These are phyloP conservation scores for Pseudomonodictys pantanalensis DNA, from an alignment of 495 filamentous ascomycete species.

Conservation along the genomic window DNA sequence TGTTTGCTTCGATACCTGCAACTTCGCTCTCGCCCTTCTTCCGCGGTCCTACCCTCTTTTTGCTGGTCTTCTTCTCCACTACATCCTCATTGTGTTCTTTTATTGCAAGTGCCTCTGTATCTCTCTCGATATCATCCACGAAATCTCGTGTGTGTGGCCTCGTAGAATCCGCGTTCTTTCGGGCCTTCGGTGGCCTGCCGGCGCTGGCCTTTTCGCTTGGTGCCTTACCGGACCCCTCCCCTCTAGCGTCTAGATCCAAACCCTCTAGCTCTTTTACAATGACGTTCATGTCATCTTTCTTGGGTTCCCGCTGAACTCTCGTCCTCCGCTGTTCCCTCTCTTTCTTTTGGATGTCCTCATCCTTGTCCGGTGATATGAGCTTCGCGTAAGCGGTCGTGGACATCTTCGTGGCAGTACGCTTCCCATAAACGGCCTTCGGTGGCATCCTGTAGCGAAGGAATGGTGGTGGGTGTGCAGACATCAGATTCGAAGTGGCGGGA, in stretches of 20 bases:
- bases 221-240: background rate
- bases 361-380: constrained; percentile 24
- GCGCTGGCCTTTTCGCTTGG: background rate
- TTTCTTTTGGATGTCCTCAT: background rate
- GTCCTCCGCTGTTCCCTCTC: background rate
- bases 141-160: no score
- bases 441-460: constrained; percentile 29
- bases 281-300: background rate
- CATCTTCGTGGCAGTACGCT: constrained; percentile 25
- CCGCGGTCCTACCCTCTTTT: no score
- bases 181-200: background rate
- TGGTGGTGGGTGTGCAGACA: background rate
- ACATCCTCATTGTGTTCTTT: no score
- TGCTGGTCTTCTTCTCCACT: no score
- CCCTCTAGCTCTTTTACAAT: background rate
- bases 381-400: constrained; percentile 5
- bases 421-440: constrained; percentile 38
- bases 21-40: no score
- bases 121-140: no score
- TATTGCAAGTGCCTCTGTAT: no score
- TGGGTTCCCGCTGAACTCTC: background rate
- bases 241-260: background rate
- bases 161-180: no score
- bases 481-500: background rate
- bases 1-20: no score